These are phyloP conservation scores for Metschnikowia proteae DNA, from an alignment of 805 yeast species.

Conservation along the genomic window DNA sequence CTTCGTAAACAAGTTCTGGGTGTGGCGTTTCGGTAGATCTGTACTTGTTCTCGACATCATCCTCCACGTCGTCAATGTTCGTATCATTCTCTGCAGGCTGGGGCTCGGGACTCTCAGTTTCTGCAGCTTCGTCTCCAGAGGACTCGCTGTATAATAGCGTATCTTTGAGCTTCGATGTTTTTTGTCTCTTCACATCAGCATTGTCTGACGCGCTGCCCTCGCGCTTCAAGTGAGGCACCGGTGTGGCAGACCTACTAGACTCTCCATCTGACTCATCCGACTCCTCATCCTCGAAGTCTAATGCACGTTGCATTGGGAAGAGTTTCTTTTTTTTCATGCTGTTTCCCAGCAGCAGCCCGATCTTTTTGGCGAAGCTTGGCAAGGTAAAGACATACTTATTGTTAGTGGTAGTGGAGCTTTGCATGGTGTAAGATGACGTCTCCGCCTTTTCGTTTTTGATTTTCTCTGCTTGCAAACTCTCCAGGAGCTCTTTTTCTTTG, in stretches of 20 bases:
- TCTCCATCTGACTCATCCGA: constrained; percentile 31
- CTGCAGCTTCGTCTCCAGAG: constrained; percentile 21
- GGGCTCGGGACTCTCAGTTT: not conserved
- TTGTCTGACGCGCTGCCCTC: constrained; percentile 22
- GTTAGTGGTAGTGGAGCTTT: constrained; percentile 3
- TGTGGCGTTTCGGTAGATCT: constrained; percentile 45
- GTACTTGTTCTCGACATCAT: constrained; percentile 37
- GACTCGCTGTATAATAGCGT: constrained; percentile 32
- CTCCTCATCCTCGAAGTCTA: constrained; percentile 42
- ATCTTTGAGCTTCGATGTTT: constrained; percentile 24
- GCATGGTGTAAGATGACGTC: not conserved
- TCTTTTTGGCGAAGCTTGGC: constrained; percentile 36
- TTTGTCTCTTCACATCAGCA: constrained; percentile 21
- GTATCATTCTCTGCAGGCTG: constrained; percentile 21
- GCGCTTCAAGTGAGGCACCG: constrained; percentile 28
- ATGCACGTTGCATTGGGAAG: constrained; percentile 54
- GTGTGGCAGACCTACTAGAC: constrained; percentile 36
- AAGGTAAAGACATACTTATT: constrained; percentile 16
- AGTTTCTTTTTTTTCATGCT: constrained; percentile 23
- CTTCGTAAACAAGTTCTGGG: constrained; percentile 56
- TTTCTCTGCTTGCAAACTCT: constrained; percentile 9
- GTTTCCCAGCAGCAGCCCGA: constrained; percentile 25
- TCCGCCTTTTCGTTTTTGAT: constrained; percentile 11
- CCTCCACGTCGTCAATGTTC: constrained; percentile 18
- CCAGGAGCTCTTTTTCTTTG: constrained; percentile 23